Evolutionary conservation across 192 early-diverging fungal species (phyloP).

Genomic region (Podila verticillata): DNA sequence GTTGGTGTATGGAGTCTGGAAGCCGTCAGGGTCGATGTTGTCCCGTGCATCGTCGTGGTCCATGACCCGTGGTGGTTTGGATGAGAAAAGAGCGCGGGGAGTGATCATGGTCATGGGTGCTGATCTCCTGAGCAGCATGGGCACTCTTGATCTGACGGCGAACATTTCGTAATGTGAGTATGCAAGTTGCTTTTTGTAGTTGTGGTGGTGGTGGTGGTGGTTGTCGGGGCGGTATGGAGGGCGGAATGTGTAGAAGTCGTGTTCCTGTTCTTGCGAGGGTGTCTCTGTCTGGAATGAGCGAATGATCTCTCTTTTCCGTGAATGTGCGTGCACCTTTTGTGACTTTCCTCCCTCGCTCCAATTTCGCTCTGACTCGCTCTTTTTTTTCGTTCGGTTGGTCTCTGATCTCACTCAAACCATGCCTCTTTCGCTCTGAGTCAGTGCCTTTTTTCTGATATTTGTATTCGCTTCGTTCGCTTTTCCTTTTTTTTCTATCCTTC

Average conservation of each 20-base stretch:
- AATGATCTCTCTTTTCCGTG: too few relatives aligned
- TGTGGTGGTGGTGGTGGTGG: neutral
- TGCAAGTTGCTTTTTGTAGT: neutral
- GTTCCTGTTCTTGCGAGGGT: too few relatives aligned
- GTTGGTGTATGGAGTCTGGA: constrained; percentile 50
- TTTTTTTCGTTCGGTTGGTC: too few relatives aligned
- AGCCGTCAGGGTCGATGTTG: constrained; percentile 36
- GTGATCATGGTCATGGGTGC: neutral
- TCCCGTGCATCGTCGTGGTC: constrained; percentile 46
- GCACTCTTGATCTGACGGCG: constrained; percentile 1
- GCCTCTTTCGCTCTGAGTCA: neutral
- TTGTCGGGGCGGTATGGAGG: too few relatives aligned
- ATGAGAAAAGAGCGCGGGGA: neutral
- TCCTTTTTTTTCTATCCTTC: constrained; percentile 2
- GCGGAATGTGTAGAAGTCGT: too few relatives aligned
- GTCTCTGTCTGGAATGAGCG: too few relatives aligned
- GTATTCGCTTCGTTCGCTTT: neutral
- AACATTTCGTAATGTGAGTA: neutral
- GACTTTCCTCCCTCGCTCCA: too few relatives aligned
- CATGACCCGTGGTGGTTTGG: constrained; percentile 3
- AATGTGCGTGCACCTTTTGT: too few relatives aligned
- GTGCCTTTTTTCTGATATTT: constrained; percentile 2
- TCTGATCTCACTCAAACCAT: constrained; percentile 1
- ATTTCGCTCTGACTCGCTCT: too few relatives aligned
- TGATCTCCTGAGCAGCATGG: neutral